Base-by-base conservation (phyloP, 305 asterid genomes). In the Solanum hybrid region DNA sequence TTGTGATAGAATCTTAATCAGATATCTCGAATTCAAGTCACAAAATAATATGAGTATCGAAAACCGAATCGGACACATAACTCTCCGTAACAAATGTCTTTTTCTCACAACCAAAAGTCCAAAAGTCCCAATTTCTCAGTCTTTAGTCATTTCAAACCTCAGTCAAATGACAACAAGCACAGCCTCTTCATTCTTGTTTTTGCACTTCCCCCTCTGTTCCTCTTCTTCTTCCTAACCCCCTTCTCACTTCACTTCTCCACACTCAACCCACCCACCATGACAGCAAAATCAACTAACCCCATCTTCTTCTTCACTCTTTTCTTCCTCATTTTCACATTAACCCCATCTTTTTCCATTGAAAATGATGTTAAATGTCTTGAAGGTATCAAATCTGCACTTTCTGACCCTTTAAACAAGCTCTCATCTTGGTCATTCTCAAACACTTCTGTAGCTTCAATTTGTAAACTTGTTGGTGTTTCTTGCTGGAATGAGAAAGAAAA, bases 401-500 rank as follows among this genome's bases (percentile, higher is more conserved):
- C 92, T 8, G 96, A 95, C 86, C 79, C 96, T 1, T 87, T 82
- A 17, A 92, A 91, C 10, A 91, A 91, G 85, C 95, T 95, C 88
- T 73, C 14, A n/a, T 89, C 95, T 0, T 95, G 98, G 98, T 88
- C 84, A 56, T 93, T 95, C 90, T 88, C 92, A 40, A 95, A 95
- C 91, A 31, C 89, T 11, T 90, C 97, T 9, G 92, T 90, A 40
- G 94, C 93, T 0, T 95, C 92, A 90, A 92, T 94, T 46, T 95
- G 98, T 91, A 91, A 64, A 17, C 92, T 95, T 91, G 90, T 88
- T 60, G 98, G 98, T 10, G 98, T 93, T 37, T 89, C 98, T 12
- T 95, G 97, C 91, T 95, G 98, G 98, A 95, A 95, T 93, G 94
- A 95, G 79, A 93, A 92, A 2, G 98, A 95, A 88, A 95, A 94